Base-by-base conservation (phyloP, 2,329 filamentous ascomycete species). In the Colletotrichum godetiae region DNA sequence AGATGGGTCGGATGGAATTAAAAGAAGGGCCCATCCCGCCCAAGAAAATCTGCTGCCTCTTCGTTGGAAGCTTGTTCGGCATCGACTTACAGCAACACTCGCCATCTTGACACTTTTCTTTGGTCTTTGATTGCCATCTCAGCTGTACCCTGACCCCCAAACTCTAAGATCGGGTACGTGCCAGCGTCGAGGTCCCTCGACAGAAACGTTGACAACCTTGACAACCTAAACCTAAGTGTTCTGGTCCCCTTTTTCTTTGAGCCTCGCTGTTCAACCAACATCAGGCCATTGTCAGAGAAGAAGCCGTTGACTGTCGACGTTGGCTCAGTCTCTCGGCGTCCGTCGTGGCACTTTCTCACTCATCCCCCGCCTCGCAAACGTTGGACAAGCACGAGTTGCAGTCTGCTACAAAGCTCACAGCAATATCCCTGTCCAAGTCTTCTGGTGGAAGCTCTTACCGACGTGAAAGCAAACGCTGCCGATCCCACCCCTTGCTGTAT, bases 401-500 rank as follows among this genome's bases (percentile, higher is more conserved):
- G 60, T 46, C 46, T n/a, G 33, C 35, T n/a, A 27, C 15, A 35
- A 49, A n/a, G 24, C 59, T 64, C 49, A 59, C 42, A 67, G 33
- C 63, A 57, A 27, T 29, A 57, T 68, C 63, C 63, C 52, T 61
- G 27, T 52, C 46, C 35, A 49, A 49, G 19, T 49, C 42, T 22
- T n/a, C 42, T 49, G 19, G 19, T 49, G 42, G 19, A 49, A 49
- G 24, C 49, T 33, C 15, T 19, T 6, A 15, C 42, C 29, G 42
- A 22, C 19, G 12, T 31, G 57, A 22, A 63, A 64, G 58, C 13
- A 24, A 22, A 27, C 59, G 62, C 52, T 37, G 59, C 67, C 59
- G 67, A 69, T 69, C 67, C 67, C 59, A 59, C 52, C 67, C 67
- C 53, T 64, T 35, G 59, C 35, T 56, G 31, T 35, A 33, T 68